Base-by-base conservation (phyloP, 768 basidiomycete genomes). In the Mycena haematopus region DNA sequence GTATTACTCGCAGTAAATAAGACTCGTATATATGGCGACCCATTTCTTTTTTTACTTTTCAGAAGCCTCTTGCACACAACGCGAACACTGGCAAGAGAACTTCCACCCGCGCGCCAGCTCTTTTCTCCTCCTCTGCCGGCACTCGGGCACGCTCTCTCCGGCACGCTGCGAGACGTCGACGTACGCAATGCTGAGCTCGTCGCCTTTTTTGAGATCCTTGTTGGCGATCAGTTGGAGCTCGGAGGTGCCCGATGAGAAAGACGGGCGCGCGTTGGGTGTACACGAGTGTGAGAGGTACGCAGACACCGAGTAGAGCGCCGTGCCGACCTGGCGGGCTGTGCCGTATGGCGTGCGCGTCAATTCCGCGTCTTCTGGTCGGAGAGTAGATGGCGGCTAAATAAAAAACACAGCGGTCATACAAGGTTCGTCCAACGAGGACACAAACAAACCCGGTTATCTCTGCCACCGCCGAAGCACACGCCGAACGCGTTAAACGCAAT, bases 51-150 rank as follows among this genome's bases (percentile, higher is more conserved):
- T 27, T 44, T 63, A 51, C 52, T 59, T 59, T 40, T 55, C 47
- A 21, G 45, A 33, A 51, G 54, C 81, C 72, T 94, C 92, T 56
- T 76, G 78, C 38, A 74, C 70, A 71, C 93, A 94, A 46, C 85
- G 82, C 56, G 79, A 74, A 72, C 93, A 95, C 52, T 77, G 74
- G 70, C 93, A 95, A 13, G 90, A 86, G 72, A 94, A 93, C 60
- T 82, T 80, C 93, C 93, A 95, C 35, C 93, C 92, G 45, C 89
- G 82, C 24, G 84, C 91, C 38, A 95, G 82, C 77, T 92, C 90
- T 68, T 81, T 79, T 33, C 93, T 83, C 65, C 92, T 79, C 46
- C 89, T 81, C 58, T 85, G 79, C 58, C 90, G 80, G 54, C 86
- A 85, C 29, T 88, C 86, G 3, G 76, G 72, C 11, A 71, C 65